Evolutionary conservation across 2,329 filamentous ascomycete genomes (phyloP), one percentile per base, ranked within the genome.

Genomic region (Macrophomina phaseolina): DNA sequence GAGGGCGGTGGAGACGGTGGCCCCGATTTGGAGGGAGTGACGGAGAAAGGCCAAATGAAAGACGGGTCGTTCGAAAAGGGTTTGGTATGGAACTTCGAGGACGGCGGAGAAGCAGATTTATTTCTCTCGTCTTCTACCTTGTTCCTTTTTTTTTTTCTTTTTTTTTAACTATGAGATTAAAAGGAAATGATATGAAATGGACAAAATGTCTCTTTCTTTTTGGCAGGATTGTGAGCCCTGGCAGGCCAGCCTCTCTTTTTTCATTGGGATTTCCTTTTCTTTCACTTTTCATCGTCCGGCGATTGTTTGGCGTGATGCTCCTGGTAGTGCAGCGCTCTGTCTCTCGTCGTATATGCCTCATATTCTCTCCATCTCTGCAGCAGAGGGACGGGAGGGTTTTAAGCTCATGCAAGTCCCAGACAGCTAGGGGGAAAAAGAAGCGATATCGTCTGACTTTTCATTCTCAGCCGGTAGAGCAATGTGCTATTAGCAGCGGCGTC

Each of bases 1-100:
- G 78, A 86, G 93, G 71, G 94, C 91, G 0, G 90, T 94, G 3
- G 94, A 97, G 82, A 91, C 93, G 32, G 92, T 94, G 14, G 91
- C 91, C 55, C 91, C 91, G 53, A 83, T 95, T 68, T 85, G 83
- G 83, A 52, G 64, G 45, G 64, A 66, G 48, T 66, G 82, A 45
- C 23, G 23, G 48, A 12, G 55, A 36, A 23, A 9, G 16, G 14
- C 9, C n/a, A 48, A 34, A 49, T 34, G 49, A 30, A 45, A n/a
- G 36, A 42, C 8, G 30, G 18, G 14, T 12, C 23, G 23, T 23
- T 1, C 2, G 3, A 52, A 52, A 32, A 40, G 51, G 30, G 7
- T 40, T 40, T 40, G 3, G 38, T 14, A 14, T 8, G 38, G 14
- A 40, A 9, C 2, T 46, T 9, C 16, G 45, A 46, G 45, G 14